Evolutionary conservation across 1,284 basidiomycete species (phyloP), one percentile per base, ranked within the genome.

Genomic region (Cryptococcus hybrid): DNA sequence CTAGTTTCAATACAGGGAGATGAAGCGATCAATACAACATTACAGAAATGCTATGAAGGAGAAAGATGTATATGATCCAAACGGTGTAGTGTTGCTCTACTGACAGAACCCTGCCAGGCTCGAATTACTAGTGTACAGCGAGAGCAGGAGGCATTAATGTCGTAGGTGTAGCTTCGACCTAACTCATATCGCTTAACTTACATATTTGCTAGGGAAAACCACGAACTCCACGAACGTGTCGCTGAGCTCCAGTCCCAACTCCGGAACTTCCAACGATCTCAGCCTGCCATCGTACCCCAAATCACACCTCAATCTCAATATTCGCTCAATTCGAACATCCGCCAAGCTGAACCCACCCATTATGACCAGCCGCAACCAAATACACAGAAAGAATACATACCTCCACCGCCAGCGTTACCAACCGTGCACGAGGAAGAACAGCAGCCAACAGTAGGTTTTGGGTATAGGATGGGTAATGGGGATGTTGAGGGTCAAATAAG

Each of bases 1-100:
- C 13, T n/a, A 52, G 51, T 52, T 52, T 34, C 51, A 52, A 44
- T 52, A 52, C 24, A 52, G 42, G 40, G 42, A 52, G 24, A 44
- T 52, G 51, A 42, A 52, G 30, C 3, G 51, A 18, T 43, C 51
- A 8, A 52, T 52, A 24, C 51, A 43, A 7, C 51, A 52, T 30
- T 18, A 35, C 9, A 43, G 30, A 7, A 15, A 6, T 13, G 42
- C 36, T 4, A 6, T 34, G 18, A 42, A 36, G 42, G 30, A 44
- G 15, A 52, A 43, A n/a, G 12, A 44, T 30, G 51, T 43, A 2
- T 30, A 37, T 51, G 11, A 15, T 9, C 34, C 3, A 11, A 13
- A 45, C n/a, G 7, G 12, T 13, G 1, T n/a, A 9, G 2, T 38
- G 5, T 38, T 15, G 7, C 36, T 38, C 34, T 12, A 3, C 30